Evolutionary conservation across 495 filamentous ascomycete species (phyloP), one percentile per base, ranked within the genome.

Genomic region (Margaritispora aquatica): DNA sequence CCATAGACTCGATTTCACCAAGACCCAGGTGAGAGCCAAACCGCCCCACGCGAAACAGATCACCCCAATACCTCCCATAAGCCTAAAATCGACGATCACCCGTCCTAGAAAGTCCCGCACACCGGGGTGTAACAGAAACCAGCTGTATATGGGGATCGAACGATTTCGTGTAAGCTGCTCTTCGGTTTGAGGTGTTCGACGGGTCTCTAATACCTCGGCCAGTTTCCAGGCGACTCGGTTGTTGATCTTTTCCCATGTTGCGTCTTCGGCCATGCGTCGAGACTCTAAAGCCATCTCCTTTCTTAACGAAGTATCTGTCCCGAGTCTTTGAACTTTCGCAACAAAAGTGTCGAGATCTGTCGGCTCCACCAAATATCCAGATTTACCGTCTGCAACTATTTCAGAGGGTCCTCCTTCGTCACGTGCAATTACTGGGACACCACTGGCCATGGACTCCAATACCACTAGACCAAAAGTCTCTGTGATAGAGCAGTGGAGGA

Each of bases 391-490:
- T 26, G 70, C 72, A 44, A 87, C 74, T 26, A 81, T 86, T 66
- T 87, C 83, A 27, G 78, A 81, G 5, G 84, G 84, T 9, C 84
- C 84, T 22, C 84, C 84, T 62, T 84, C 79, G 61, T 85, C 82
- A 46, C 83, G 73, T 7, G 83, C 84, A 53, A 87, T 75, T 8
- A 87, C 83, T 0, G 83, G 82, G 2, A 87, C 69, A 9, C 81
- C 82, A 65, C 81, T 84, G 0, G 83, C 82, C 84, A 87, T 86
- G 5, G 80, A 78, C 63, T 87, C 84, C 0, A 87, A 69, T 2
- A 85, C 81, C 0, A 86, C 82, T 20, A 87, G 70, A 1, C 84
- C 84, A 64, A 87, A 87, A 0, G 82, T 86, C 66, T 87, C 84
- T 17, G 81, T 85, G 58, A 85, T 76, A 20, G 83, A 86, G 68